These are phyloP conservation scores for Saposhnikovia divaricata DNA, from an alignment of 129 eudicot species.

Conservation along the genomic window DNA sequence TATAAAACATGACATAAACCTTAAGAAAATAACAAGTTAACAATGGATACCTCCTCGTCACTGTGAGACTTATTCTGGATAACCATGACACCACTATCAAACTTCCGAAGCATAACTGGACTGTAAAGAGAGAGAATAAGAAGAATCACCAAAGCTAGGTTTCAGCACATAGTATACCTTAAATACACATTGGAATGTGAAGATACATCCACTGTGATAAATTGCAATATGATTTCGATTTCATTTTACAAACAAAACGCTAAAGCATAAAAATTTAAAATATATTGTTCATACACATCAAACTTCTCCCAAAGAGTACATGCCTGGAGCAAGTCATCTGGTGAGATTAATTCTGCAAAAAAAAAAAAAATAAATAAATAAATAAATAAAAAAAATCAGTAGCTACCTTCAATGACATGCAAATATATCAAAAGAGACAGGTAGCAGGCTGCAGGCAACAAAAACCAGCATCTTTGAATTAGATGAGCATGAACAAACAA, in stretches of 20 bases:
- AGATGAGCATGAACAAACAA: neutral
- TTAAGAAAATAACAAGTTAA: neutral
- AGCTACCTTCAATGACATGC: neutral
- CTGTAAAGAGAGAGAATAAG: conserved; percentile 23
- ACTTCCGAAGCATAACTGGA: conserved; percentile 86
- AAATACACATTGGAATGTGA: neutral
- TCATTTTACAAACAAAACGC: neutral
- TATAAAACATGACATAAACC: neutral
- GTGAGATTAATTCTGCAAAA: conserved; percentile 78
- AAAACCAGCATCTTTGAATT: neutral
- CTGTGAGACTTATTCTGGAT: conserved; percentile 81
- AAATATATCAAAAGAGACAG: neutral
- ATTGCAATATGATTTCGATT: conserved; percentile 4
- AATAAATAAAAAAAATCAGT: conserved; percentile 2
- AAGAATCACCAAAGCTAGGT: conserved; percentile 3
- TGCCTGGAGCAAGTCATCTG: conserved; percentile 92
- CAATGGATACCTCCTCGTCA: conserved; percentile 69
- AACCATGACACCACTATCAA: conserved; percentile 98
- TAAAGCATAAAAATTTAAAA: neutral
- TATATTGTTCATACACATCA: conserved; percentile 56
- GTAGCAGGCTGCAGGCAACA: neutral
- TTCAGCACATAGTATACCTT: neutral
- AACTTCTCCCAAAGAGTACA: conserved; percentile 95
- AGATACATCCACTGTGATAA: neutral
- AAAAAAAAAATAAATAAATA: too few relatives aligned